A percentile compares a stretch with the other conserved stretches of the same genome.
Evolutionary conservation across 2,329 filamentous ascomycete species (phyloP).

Genomic region (Aspergillus udagawae): DNA sequence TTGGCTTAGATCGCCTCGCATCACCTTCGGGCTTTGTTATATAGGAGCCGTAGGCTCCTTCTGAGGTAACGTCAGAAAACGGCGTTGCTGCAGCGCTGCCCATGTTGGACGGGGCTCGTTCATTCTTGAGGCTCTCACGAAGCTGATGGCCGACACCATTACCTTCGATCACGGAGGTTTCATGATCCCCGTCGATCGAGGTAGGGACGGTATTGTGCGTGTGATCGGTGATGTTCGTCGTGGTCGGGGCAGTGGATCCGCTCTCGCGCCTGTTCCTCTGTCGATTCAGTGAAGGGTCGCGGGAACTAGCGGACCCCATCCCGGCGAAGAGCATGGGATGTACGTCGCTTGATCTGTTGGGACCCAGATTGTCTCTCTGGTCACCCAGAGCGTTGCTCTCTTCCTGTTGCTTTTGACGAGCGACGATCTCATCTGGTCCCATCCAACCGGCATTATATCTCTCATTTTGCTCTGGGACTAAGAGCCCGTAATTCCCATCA

Average conservation of each 20-base stretch:
- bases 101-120: not conserved
- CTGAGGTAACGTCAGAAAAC: not conserved
- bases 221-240: slow-evolving; percentile 29
- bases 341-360: slow-evolving; percentile 5
- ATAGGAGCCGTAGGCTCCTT: not conserved
- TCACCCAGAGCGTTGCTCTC: slow-evolving; percentile 4
- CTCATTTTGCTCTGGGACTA: slow-evolving; percentile 23
- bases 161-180: slow-evolving; percentile 7
- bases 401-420: slow-evolving; percentile 18
- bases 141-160: slow-evolving; percentile 7
- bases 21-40: slow-evolving; percentile 6
- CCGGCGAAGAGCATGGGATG: slow-evolving; percentile 16
- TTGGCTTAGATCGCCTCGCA: slow-evolving; percentile 22
- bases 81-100: not conserved
- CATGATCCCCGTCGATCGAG: slow-evolving; percentile 25
- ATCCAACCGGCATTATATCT: slow-evolving; percentile 54
- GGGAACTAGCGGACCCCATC: slow-evolving; percentile 10
- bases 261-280: slow-evolving; percentile 26
- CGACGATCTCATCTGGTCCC: slow-evolving; percentile 37
- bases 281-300: slow-evolving; percentile 7
- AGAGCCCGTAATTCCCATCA: slow-evolving; percentile 6
- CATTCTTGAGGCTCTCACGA: slow-evolving; percentile 10
- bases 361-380: slow-evolving; percentile 1
- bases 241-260: slow-evolving; percentile 32
- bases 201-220: slow-evolving; percentile 32